phyloP scores from a whole-genome alignment of 176 grass and related monocot genomes.

The Bothriochloa decipiens region DNA sequence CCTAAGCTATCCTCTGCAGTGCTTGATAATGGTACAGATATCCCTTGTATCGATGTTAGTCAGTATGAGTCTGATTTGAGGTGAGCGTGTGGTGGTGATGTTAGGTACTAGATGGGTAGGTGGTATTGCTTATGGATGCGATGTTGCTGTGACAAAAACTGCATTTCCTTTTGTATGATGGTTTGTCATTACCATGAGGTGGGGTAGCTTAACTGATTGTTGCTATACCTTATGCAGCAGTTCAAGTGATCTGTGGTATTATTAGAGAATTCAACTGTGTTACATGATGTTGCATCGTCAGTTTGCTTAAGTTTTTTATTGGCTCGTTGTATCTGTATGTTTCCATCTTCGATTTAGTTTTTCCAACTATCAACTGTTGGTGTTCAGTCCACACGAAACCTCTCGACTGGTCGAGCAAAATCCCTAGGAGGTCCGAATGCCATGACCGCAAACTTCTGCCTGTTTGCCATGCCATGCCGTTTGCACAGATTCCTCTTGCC shows the following conservation, averaged over 20 bases:
- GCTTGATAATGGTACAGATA: constrained; percentile 11
- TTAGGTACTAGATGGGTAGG: constrained; percentile 31
- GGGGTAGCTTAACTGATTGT: constrained; percentile 25
- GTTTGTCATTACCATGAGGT: constrained; percentile 29
- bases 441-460: too few species aligned
- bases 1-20: neutral
- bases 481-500: too few species aligned
- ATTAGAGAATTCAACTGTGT: neutral
- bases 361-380: too few species aligned
- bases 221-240: neutral
- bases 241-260: neutral
- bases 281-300: neutral
- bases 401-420: too few species aligned
- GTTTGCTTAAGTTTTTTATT: neutral
- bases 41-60: constrained; percentile 34
- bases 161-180: constrained; percentile 29
- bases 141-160: constrained; percentile 37
- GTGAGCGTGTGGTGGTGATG: constrained; percentile 39
- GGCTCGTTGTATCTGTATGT: neutral
- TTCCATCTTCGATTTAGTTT: neutral
- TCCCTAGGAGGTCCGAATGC: too few species aligned
- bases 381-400: too few species aligned
- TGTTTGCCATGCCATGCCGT: too few species aligned
- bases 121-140: constrained; percentile 17
- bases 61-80: constrained; percentile 2